These are phyloP conservation scores for Dryas octopetala DNA, from an alignment of 306 rosid species.

Conservation along the genomic window DNA sequence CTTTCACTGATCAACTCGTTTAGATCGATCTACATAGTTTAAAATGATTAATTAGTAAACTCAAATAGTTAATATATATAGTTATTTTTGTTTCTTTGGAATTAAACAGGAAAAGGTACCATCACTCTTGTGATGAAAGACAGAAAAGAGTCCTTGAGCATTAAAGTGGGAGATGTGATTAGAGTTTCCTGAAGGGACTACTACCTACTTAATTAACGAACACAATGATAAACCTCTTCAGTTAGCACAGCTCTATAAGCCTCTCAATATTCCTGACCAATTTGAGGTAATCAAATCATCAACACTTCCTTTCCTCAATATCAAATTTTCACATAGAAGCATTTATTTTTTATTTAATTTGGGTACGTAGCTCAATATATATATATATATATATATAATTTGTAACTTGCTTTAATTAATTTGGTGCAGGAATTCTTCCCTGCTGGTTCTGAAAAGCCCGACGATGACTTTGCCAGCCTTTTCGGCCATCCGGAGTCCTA, in stretches of 20 bases:
- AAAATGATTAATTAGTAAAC: not conserved
- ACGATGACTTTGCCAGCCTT: not conserved
- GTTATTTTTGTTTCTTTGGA: not conserved
- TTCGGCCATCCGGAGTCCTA: constrained; percentile 22
- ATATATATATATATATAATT: no score
- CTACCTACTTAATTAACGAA: constrained; percentile 29
- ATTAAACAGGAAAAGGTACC: constrained; percentile 32
- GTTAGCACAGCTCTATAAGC: constrained; percentile 25
- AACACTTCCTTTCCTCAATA: no score
- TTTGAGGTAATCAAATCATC: constrained; percentile 29
- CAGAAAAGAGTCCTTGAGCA: constrained; percentile 31
- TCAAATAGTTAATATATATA: no score
- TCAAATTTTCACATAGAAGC: no score
- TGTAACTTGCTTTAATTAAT: not conserved
- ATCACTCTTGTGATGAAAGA: constrained; percentile 28
- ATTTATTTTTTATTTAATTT: no score
- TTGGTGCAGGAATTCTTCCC: constrained; percentile 30
- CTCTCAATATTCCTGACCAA: constrained; percentile 40
- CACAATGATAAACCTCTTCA: constrained; percentile 27
- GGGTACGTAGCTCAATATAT: no score
- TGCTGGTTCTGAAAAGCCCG: constrained; percentile 29
- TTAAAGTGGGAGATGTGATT: constrained; percentile 31
- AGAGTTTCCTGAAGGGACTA: constrained; percentile 34
- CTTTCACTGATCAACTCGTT: no score
- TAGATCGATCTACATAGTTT: no score